Percentiles rank a stretch among this genome's conserved stretches.
These are phyloP conservation scores for Echium plantagineum DNA, from an alignment of 257 asterid genomes.

Conservation along the genomic window DNA sequence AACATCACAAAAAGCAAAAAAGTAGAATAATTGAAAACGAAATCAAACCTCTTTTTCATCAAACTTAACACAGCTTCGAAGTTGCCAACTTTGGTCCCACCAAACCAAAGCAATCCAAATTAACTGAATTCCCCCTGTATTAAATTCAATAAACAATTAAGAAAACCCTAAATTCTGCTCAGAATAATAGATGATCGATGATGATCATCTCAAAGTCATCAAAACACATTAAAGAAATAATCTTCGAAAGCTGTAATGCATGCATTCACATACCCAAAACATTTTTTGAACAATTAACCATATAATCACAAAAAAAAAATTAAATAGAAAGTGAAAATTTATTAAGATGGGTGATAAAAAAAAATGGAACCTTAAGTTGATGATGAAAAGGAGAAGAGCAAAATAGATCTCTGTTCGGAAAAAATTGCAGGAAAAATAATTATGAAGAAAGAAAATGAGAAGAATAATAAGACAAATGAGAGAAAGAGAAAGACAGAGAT, in stretches of 20 bases:
- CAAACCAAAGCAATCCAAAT: slow-evolving; percentile 19
- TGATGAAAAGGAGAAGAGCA: slow-evolving; percentile 1
- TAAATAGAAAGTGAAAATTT: background rate
- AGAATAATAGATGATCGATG: background rate
- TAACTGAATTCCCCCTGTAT: slow-evolving; percentile 9
- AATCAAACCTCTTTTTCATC: slow-evolving; percentile 38
- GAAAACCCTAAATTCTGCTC: slow-evolving; percentile 9
- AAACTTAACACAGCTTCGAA: slow-evolving; percentile 27
- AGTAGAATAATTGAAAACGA: background rate
- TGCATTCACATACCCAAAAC: slow-evolving; percentile 1
- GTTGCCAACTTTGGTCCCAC: slow-evolving; percentile 24
- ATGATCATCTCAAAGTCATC: background rate
- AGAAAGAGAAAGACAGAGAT: background rate
- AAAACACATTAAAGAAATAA: background rate
- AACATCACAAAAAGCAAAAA: slow-evolving; percentile 1
- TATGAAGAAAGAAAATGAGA: slow-evolving; percentile 1
- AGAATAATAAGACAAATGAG: background rate
- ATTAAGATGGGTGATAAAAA: background rate
- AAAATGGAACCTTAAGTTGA: background rate
- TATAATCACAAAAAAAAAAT: background rate
- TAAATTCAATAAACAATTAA: slow-evolving; percentile 3
- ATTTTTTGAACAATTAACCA: background rate
- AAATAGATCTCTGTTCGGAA: background rate
- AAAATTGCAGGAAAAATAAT: background rate
- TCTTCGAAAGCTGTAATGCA: background rate